Conservation (phyloP, 805 yeast species). For the Suhomyces xylopsoci region DNA sequence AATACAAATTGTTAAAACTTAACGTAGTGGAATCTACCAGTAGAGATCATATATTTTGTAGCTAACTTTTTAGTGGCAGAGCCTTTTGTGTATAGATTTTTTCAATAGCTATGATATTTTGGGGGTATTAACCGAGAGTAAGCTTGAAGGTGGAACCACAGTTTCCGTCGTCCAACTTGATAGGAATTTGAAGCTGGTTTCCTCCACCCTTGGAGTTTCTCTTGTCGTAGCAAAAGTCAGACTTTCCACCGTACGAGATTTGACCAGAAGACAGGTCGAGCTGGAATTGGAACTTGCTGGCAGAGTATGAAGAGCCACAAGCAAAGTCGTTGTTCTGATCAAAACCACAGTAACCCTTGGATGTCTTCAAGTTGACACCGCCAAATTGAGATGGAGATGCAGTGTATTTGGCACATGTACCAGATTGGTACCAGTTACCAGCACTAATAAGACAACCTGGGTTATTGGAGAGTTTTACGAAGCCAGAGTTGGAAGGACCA, state of each 20-base stretch:
- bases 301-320: constrained; percentile 12
- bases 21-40: too few species aligned
- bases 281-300: constrained; percentile 53
- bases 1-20: too few species aligned
- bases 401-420: constrained; percentile 80
- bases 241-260: constrained; percentile 60
- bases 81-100: background rate
- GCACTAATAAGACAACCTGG: constrained; percentile 78
- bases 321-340: constrained; percentile 11
- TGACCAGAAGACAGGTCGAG: constrained; percentile 43
- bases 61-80: background rate
- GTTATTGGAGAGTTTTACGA: constrained; percentile 47
- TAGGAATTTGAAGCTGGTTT: constrained; percentile 20
- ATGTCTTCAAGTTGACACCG: constrained; percentile 65
- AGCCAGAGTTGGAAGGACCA: constrained; percentile 21
- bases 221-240: constrained; percentile 50
- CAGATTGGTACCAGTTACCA: constrained; percentile 80
- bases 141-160: constrained; percentile 14
- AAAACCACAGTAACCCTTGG: constrained; percentile 70
- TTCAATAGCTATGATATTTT: too few species aligned
- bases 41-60: background rate
- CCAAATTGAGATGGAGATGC: constrained; percentile 60
- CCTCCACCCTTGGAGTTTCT: constrained; percentile 20
- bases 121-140: constrained; percentile 5
- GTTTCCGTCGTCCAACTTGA: constrained; percentile 16